These are phyloP conservation scores for Penicillium sp. DNA, from an alignment of 2,329 filamentous ascomycete species.

Conservation along the genomic window DNA sequence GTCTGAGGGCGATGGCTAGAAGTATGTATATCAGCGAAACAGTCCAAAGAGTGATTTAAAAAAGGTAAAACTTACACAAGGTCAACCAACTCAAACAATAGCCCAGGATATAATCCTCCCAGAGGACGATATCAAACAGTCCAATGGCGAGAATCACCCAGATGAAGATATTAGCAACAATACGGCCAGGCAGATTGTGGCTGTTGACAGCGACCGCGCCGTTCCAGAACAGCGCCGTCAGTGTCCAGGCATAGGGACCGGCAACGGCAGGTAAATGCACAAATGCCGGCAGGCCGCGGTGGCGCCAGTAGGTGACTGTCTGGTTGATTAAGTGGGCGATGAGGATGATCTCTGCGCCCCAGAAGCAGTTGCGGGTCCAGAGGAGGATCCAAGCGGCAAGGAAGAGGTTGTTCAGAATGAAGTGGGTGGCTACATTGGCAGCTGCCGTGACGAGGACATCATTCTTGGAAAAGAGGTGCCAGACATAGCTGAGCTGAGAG, in stretches of 20 bases:
- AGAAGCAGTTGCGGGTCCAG: constrained; percentile 73
- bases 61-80: constrained; percentile 54
- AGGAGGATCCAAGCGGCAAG: constrained; percentile 80
- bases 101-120: constrained; percentile 75
- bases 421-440: constrained; percentile 76
- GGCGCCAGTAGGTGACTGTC: constrained; percentile 73
- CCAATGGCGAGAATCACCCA: constrained; percentile 80
- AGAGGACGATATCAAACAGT: constrained; percentile 68
- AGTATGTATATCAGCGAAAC: background rate
- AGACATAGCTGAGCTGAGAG: constrained; percentile 72
- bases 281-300: constrained; percentile 67
- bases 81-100: constrained; percentile 72
- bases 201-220: constrained; percentile 78
- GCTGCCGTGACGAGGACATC: constrained; percentile 64
- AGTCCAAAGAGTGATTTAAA: background rate
- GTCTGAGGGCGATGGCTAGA: constrained; percentile 67
- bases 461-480: constrained; percentile 70
- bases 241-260: constrained; percentile 79
- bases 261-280: constrained; percentile 75
- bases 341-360: constrained; percentile 71
- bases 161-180: constrained; percentile 83
- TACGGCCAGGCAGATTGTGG: constrained; percentile 64
- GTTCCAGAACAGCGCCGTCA: constrained; percentile 84
- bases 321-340: constrained; percentile 82
- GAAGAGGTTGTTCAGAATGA: constrained; percentile 80